Conservation (phyloP, 2,329 filamentous ascomycete species). For the Aspergillus sp. region DNA sequence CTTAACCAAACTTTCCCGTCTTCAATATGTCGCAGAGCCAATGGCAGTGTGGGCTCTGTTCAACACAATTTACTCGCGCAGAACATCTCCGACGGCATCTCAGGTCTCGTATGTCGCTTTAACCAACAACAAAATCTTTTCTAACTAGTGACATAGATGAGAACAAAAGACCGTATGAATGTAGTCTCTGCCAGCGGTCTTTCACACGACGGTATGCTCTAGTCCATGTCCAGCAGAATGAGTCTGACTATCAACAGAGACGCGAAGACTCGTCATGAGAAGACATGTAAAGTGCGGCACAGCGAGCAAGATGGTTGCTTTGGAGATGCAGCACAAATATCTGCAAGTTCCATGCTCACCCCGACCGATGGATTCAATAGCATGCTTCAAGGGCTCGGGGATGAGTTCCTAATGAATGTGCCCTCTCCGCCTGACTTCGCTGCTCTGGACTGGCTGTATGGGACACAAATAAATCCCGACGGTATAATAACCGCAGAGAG, state of each 20-base stretch:
- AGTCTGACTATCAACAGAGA: slow-evolving; percentile 12
- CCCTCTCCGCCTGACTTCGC: slow-evolving; percentile 17
- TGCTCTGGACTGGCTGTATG: slow-evolving; percentile 16
- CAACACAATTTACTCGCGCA: slow-evolving; percentile 19
- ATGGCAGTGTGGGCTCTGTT: slow-evolving; percentile 17
- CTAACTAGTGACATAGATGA: slow-evolving; percentile 11
- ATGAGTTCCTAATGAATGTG: background rate
- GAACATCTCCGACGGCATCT: slow-evolving; percentile 24
- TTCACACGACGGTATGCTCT: slow-evolving; percentile 21
- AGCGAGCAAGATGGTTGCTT: too few species aligned
- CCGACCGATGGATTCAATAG: background rate
- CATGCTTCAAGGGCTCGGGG: background rate
- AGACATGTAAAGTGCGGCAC: slow-evolving; percentile 17
- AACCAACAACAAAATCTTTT: too few species aligned
- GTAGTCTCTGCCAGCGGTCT: slow-evolving; percentile 13
- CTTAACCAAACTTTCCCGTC: too few species aligned
- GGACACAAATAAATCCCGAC: slow-evolving; percentile 12
- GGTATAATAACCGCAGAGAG: slow-evolving; percentile 16
- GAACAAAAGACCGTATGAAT: slow-evolving; percentile 16
- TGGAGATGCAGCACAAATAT: too few species aligned
- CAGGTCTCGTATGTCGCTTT: slow-evolving; percentile 17
- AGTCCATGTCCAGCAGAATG: background rate
- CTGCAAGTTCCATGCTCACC: background rate
- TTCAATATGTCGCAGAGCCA: background rate
- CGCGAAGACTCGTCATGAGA: slow-evolving; percentile 22